These are phyloP conservation scores for Stenogyne calaminthoides DNA, from an alignment of 305 asterid genomes.

Conservation along the genomic window DNA sequence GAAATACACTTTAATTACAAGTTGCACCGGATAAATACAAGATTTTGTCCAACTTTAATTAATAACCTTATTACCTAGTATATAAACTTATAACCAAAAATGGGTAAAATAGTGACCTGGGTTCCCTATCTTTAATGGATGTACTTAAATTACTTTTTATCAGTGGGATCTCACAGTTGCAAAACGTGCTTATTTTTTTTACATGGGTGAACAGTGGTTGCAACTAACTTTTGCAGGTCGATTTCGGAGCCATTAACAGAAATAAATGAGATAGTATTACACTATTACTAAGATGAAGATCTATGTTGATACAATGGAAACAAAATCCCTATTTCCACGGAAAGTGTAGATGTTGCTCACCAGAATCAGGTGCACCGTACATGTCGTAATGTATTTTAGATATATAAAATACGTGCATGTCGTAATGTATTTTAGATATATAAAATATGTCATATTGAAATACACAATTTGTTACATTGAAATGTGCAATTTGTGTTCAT, in stretches of 20 bases:
- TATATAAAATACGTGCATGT: too few species aligned
- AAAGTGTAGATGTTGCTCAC: too few species aligned
- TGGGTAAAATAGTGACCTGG: not conserved
- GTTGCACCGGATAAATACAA: too few species aligned
- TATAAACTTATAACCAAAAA: not conserved
- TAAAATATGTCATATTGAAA: not conserved
- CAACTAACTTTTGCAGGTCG: constrained; percentile 8
- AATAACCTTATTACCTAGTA: too few species aligned
- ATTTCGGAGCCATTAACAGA: not conserved
- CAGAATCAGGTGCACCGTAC: too few species aligned
- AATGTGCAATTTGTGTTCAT: too few species aligned
- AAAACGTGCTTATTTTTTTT: constrained; percentile 19
- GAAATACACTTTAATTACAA: too few species aligned
- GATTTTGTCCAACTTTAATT: too few species aligned
- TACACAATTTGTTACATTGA: too few species aligned
- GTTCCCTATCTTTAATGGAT: not conserved
- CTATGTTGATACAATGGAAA: not conserved
- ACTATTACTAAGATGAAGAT: not conserved
- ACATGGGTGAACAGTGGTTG: not conserved
- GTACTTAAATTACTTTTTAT: not conserved
- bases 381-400: too few species aligned
- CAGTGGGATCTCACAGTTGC: constrained; percentile 5
- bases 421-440: too few species aligned
- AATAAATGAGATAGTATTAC: not conserved
- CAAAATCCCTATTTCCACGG: not conserved